Evolutionary conservation across 1,284 basidiomycete genomes (phyloP).

Genomic region (Marasmius fiardii): DNA sequence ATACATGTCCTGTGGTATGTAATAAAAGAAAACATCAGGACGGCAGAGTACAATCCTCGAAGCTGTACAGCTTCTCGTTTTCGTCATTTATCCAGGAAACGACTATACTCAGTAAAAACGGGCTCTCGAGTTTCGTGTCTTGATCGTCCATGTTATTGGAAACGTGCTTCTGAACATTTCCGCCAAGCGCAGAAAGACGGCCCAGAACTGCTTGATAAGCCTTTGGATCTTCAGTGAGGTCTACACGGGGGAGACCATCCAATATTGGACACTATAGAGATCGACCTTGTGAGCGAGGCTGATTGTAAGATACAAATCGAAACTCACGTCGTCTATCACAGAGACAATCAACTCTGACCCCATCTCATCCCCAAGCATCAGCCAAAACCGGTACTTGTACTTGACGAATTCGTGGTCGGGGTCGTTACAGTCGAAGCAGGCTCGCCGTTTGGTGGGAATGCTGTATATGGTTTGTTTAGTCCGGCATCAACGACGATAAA

Average conservation of each 20-base stretch:
- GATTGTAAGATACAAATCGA: slow-evolving; percentile 27
- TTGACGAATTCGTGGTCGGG: slow-evolving; percentile 43
- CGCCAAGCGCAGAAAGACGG: slow-evolving; percentile 41
- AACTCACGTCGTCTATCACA: slow-evolving; percentile 33
- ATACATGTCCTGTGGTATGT: neutral
- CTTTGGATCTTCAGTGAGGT: slow-evolving; percentile 36
- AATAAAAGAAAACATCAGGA: neutral
- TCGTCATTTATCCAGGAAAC: neutral
- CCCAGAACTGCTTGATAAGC: slow-evolving; percentile 33
- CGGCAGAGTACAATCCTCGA: neutral
- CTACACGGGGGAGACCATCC: slow-evolving; percentile 36
- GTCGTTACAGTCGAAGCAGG: slow-evolving; percentile 52
- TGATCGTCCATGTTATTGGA: neutral
- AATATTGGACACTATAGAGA: slow-evolving; percentile 42
- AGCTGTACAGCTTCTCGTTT: neutral
- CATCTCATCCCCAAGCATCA: slow-evolving; percentile 48
- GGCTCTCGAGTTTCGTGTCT: neutral
- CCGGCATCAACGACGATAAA: neutral
- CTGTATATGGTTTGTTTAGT: slow-evolving; percentile 2
- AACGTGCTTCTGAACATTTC: slow-evolving; percentile 29
- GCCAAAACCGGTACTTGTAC: slow-evolving; percentile 44
- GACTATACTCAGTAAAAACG: neutral
- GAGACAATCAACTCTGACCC: slow-evolving; percentile 39
- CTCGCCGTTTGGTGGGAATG: slow-evolving; percentile 38
- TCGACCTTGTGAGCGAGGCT: neutral